These are phyloP conservation scores for Crithidia sp. DNA, from an alignment of 208 protist species.

Conservation along the genomic window DNA sequence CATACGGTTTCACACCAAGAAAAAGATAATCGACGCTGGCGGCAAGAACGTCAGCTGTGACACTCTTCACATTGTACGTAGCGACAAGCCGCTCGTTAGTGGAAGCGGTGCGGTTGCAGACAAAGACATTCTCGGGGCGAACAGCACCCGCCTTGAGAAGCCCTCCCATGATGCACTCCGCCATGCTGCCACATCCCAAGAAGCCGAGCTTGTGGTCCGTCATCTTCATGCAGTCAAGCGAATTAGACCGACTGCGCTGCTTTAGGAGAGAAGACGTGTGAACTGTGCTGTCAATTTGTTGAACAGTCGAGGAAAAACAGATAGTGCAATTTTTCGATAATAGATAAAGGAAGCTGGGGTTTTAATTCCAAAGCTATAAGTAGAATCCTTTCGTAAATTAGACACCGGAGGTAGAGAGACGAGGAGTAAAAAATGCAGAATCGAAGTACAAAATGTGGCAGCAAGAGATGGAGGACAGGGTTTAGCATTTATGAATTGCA, in stretches of 20 bases:
- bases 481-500: too few relatives aligned
- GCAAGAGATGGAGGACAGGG: too few relatives aligned
- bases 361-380: not conserved
- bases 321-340: not conserved
- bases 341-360: not conserved
- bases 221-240: not conserved
- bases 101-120: slow-evolving; percentile 67
- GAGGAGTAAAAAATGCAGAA: too few relatives aligned
- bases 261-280: not conserved
- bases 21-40: slow-evolving; percentile 82
- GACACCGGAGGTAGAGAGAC: too few relatives aligned
- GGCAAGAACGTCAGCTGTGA: slow-evolving; percentile 58
- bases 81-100: slow-evolving; percentile 51
- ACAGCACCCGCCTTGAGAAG: slow-evolving; percentile 45
- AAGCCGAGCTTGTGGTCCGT: slow-evolving; percentile 75
- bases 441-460: too few relatives aligned
- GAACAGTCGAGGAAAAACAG: not conserved
- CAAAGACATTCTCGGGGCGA: slow-evolving; percentile 56
- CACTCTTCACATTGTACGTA: slow-evolving; percentile 54
- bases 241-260: too few relatives aligned
- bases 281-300: not conserved
- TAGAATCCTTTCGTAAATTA: not conserved
- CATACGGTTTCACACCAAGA: slow-evolving; percentile 94
- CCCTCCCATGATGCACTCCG: slow-evolving; percentile 84
- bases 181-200: slow-evolving; percentile 96